These are phyloP conservation scores for Globomyces pollinis-pini DNA, from an alignment of 192 early-diverging fungal genomes.

Conservation along the genomic window DNA sequence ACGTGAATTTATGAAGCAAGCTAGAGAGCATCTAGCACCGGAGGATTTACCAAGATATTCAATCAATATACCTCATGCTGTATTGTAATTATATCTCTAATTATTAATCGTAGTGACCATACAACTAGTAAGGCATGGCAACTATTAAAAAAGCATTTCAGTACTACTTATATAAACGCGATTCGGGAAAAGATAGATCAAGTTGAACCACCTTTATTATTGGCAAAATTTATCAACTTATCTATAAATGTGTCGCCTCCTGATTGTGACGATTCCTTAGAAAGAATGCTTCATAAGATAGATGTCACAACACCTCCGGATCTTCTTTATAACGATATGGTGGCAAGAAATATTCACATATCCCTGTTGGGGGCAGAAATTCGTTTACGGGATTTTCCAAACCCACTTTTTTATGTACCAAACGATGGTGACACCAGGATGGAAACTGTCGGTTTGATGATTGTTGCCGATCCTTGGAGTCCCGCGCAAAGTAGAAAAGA, in stretches of 20 bases:
- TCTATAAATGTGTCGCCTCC: neutral
- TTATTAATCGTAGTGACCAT: neutral
- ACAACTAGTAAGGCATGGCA: too few species aligned
- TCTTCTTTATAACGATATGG: constrained; percentile 38
- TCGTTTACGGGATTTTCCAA: constrained; percentile 34
- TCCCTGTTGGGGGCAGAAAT: constrained; percentile 14
- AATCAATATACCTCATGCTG: too few species aligned
- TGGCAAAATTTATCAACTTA: neutral
- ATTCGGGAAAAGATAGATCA: constrained; percentile 13
- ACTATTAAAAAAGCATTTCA: neutral
- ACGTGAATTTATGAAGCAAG: constrained; percentile 36
- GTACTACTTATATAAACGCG: too few species aligned
- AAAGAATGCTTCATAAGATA: constrained; percentile 36
- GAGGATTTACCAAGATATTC: too few species aligned
- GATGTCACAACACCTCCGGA: constrained; percentile 34
- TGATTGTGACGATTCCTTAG: constrained; percentile 23
- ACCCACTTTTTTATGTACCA: constrained; percentile 30
- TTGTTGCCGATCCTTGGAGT: constrained; percentile 34
- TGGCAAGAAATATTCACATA: constrained; percentile 27
- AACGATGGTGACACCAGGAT: constrained; percentile 3
- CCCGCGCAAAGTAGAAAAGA: constrained; percentile 23
- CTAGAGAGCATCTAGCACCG: neutral
- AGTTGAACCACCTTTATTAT: constrained; percentile 21
- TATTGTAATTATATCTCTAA: constrained; percentile 12
- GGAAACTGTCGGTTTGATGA: constrained; percentile 38